Conservation (phyloP, 306 rosid genomes). For the Cicer chorassanicum region DNA sequence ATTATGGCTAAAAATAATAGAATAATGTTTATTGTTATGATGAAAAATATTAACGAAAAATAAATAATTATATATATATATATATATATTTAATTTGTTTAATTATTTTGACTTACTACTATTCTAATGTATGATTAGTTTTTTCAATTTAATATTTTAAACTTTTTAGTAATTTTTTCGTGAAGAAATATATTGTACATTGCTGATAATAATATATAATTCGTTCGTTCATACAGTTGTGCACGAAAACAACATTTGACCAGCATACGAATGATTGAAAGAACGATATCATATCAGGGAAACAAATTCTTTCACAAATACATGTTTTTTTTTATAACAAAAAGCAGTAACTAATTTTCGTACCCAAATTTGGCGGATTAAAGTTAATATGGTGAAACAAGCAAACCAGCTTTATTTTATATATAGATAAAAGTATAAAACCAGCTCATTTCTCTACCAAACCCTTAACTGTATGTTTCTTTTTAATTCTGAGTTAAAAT, state of each 20-base stretch:
- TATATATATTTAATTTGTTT: too few species aligned
- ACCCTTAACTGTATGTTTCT: background rate
- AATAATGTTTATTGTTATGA: too few species aligned
- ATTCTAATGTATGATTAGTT: too few species aligned
- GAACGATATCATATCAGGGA: background rate
- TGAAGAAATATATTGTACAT: too few species aligned
- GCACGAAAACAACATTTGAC: background rate
- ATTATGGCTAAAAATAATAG: too few species aligned
- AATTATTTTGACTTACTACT: too few species aligned
- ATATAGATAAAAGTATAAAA: background rate
- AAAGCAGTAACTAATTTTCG: background rate
- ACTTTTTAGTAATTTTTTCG: too few species aligned
- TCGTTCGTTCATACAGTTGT: background rate
- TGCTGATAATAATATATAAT: too few species aligned
- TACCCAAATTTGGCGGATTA: constrained; percentile 30
- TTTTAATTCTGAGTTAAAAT: too few species aligned
- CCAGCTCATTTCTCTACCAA: constrained; percentile 37
- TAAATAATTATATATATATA: too few species aligned
- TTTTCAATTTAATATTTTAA: too few species aligned
- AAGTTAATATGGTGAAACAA: background rate
- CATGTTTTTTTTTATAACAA: background rate
- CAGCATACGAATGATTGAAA: background rate
- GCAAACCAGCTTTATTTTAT: background rate
- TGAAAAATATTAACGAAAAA: too few species aligned
- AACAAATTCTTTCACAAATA: background rate